Evolutionary conservation across 768 basidiomycete genomes (phyloP), one percentile per base, ranked within the genome.

Genomic region (Cubamyces lactineus): DNA sequence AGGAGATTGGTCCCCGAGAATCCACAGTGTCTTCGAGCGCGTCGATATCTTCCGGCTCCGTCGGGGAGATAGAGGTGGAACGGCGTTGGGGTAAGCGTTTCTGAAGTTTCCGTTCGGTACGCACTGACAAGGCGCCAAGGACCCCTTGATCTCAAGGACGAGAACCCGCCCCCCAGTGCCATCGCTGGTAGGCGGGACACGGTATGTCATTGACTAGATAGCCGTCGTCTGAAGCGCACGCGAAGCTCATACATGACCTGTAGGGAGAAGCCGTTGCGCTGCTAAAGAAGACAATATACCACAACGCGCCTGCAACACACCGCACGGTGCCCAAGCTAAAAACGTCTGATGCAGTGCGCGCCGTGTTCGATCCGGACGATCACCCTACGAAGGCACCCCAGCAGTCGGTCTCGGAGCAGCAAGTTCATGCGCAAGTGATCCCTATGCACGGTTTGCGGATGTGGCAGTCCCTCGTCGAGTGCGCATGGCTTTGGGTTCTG

Each of bases 101-200:
- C 12, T 19, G 16, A 3, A 5, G 13, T 5, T 1, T 13, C 15
- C 28, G 15, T 17, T 38, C 9, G n/a, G 9, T 11, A 1, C 11
- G 17, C 1, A 1, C 38, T 59, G 28, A 51, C 50, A 8, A 21
- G n/a, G 19, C n/a, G 1, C 9, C n/a, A 79, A 82, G 84, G 84
- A 0, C 85, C 84, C 1, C 70, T 86, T 30, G 85, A 86, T 69
- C 71, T 92, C 26, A 82, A 81, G 15, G 83, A 82, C 5, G 92
- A 94, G 75, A 74, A 72, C 3, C 91, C 90, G 0, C 89, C 91
- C 9, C 82, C 88, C 2, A 85, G 81, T 40, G 87, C 88, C 2
- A 89, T 93, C 57, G 89, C 86, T 8, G 85, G 81, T 12, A 77
- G 91, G 43, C 76, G 83, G 46, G 89, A 94, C 66, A 91, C 88